Conservation (phyloP, 2,329 filamentous ascomycete genomes). For the Arachnopeziza araneosa region DNA sequence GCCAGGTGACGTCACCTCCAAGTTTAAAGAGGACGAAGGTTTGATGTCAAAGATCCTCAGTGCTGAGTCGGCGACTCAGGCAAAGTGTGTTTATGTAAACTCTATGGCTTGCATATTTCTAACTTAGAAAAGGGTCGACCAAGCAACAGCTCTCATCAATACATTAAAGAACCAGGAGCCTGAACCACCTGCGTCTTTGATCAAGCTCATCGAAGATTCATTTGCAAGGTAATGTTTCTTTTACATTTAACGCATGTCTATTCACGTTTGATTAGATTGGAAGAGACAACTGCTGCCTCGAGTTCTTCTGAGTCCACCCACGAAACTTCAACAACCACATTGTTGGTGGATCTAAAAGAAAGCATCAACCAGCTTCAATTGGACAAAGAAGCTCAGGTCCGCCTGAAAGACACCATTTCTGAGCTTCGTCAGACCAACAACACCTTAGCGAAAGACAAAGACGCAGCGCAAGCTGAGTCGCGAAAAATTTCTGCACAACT, state of each 20-base stretch:
- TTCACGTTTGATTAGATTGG: constrained; percentile 9
- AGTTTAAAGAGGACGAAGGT: constrained; percentile 19
- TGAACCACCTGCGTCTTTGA: constrained; percentile 13
- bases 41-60: constrained; percentile 16
- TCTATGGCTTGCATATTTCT: not conserved
- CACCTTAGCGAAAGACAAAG: constrained; percentile 11
- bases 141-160: constrained; percentile 11
- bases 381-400: constrained; percentile 13
- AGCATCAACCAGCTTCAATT: constrained; percentile 15
- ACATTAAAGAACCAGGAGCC: constrained; percentile 9
- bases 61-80: constrained; percentile 5
- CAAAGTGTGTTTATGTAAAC: not conserved
- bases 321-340: constrained; percentile 12
- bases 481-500: constrained; percentile 10
- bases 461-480: constrained; percentile 10
- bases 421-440: constrained; percentile 20
- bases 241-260: constrained; percentile 1
- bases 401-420: constrained; percentile 17
- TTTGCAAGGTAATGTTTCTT: constrained; percentile 17
- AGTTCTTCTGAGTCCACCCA: constrained; percentile 5
- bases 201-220: constrained; percentile 21
- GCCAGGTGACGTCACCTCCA: constrained; percentile 10
- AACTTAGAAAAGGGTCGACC: constrained; percentile 19
- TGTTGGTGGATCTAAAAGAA: constrained; percentile 19
- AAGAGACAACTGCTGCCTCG: constrained; percentile 10